Base-by-base conservation (phyloP, 805 yeast species). In the Ogataea paraovalis region DNA sequence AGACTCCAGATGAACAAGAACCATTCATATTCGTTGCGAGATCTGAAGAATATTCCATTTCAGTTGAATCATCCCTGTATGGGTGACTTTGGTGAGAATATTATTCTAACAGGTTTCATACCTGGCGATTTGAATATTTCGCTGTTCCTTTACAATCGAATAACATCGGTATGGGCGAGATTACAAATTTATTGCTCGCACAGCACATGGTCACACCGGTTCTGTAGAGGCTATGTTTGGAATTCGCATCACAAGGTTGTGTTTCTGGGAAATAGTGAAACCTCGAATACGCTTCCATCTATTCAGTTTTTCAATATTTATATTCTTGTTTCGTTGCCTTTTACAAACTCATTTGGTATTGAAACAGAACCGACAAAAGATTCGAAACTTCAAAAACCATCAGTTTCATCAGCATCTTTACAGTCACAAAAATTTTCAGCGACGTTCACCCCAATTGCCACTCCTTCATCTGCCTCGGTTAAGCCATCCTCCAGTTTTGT, bases 221-320 rank as follows among this genome's bases (percentile, higher is more conserved):
- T 83, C 43, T 80, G 87, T 79, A 82, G 80, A 51, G 80, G 85
- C 0, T 82, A 76, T 64, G 80, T 80, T 1, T 86, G 95, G 95
- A 76, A 75, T 28, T 83, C 91, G 0, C 95, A 86, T 62, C 92
- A 86, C 58, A 82, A 80, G 60, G 80, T 83, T 1, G 67, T 83
- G 1, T 63, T 84, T 25, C 56, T 86, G 32, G 94, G 94, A 1
- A 74, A 73, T 53, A 57, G 60, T 28, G 66, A 71, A n/a, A 71
- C 78, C 3, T 64, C 74, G 1, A 60, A 60, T 37, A 72, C 80
- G 3, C 67, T 76, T 3, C 73, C 79, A 44, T 67, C 76, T 45
- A 67, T 75, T 14, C 66, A 80, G 41, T 76, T 65, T 54, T 79
- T 78, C 60, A 71, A 77, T 14, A 57, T 67, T 28, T 67, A 75